Conservation (phyloP, 148 eudicot genomes). For the Vaccinium macrocarpon region DNA sequence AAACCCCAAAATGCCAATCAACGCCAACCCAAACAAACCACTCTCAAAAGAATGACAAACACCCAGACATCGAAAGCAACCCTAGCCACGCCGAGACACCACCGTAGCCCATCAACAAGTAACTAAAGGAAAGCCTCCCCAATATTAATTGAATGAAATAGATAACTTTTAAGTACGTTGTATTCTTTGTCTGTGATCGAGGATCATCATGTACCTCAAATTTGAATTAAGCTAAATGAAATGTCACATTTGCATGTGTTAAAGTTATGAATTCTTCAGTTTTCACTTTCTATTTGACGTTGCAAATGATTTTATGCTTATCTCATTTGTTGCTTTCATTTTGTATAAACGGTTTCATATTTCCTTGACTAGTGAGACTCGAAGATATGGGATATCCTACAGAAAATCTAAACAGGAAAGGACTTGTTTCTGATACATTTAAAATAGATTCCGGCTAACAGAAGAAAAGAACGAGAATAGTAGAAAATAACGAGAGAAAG, state of each 20-base stretch:
- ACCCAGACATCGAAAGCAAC: too few species aligned
- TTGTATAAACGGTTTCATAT: background rate
- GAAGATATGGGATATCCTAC: background rate
- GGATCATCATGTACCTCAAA: background rate
- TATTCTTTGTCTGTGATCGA: background rate
- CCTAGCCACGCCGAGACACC: too few species aligned
- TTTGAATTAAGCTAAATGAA: slow-evolving; percentile 1
- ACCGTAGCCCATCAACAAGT: too few species aligned
- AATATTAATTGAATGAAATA: too few species aligned
- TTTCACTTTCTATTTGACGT: background rate
- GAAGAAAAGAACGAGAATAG: background rate
- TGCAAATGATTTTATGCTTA: background rate
- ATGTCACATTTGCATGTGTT: background rate
- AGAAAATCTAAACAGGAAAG: background rate
- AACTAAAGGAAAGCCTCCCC: too few species aligned
- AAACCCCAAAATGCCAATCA: too few species aligned
- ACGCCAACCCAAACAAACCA: too few species aligned
- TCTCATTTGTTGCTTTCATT: background rate
- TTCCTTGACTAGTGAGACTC: background rate
- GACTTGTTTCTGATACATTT: background rate
- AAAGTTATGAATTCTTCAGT: background rate
- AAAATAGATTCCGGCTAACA: background rate
- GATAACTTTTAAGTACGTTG: too few species aligned
- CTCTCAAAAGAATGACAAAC: too few species aligned
- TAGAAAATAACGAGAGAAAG: background rate